A percentile compares a stretch with the other conserved stretches of the same genome.
phyloP scores from a whole-genome alignment of 441 rosid species.

The Populus trichocarpa region DNA sequence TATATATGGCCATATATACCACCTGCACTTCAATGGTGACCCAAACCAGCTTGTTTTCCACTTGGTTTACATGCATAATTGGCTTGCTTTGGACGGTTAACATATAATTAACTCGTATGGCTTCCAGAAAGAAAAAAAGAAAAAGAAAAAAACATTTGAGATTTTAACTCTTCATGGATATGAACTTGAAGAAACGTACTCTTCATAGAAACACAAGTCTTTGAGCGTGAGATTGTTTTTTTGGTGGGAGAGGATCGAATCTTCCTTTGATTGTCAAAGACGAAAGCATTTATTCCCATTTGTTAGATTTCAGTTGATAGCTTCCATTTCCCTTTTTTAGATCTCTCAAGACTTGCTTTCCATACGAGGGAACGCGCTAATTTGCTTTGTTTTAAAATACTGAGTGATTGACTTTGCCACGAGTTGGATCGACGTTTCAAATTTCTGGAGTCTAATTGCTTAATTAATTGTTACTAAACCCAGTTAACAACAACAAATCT shows the following conservation, averaged over 20 bases:
- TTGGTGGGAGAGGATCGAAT: conserved; percentile 32
- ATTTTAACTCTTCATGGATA: background rate
- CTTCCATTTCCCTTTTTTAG: conserved; percentile 1
- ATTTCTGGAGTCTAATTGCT: too few relatives aligned
- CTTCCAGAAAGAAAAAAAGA: background rate
- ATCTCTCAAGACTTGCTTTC: background rate
- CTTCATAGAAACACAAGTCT: background rate
- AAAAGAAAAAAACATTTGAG: background rate
- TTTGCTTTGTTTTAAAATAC: background rate
- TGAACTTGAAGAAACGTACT: background rate
- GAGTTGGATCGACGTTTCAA: background rate
- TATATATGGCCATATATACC: background rate
- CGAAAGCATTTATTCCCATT: conserved; percentile 68
- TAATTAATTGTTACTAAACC: too few relatives aligned
- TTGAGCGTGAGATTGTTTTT: too few relatives aligned
- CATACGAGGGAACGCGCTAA: background rate
- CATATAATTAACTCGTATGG: background rate
- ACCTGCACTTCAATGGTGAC: background rate
- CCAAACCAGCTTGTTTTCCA: background rate
- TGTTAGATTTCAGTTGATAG: conserved; percentile 21
- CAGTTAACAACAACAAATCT: too few relatives aligned
- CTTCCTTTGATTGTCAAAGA: conserved; percentile 71
- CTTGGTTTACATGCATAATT: conserved; percentile 13
- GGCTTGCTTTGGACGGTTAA: conserved; percentile 8
- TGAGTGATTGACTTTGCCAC: background rate